Evolutionary conservation across 2,329 filamentous ascomycete species (phyloP).

Genomic region (Penicillium hesseltinei): DNA sequence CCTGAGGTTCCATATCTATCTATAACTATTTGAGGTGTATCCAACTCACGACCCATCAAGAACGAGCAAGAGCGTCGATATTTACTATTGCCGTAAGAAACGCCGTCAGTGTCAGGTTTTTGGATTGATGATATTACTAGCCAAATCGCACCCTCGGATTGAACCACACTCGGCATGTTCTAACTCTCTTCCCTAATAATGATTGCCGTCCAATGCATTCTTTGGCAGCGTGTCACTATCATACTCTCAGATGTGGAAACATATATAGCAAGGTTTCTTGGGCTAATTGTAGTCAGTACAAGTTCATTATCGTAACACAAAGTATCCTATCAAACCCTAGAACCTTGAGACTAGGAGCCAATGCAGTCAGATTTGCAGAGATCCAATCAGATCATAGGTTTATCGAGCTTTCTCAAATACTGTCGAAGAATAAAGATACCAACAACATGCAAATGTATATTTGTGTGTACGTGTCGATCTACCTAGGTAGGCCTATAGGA

Average conservation of each 20-base stretch:
- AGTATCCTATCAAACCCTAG: not conserved
- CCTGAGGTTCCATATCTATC: not conserved
- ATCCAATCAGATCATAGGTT: not conserved
- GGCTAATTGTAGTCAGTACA: not conserved
- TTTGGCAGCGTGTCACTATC: not conserved
- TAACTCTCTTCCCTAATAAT: too few relatives aligned
- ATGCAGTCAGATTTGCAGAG: not conserved
- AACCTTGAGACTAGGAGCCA: not conserved
- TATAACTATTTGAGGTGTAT: not conserved
- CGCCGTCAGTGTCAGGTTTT: too few relatives aligned
- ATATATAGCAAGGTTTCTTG: not conserved
- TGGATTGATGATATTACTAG: too few relatives aligned
- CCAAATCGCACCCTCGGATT: not conserved
- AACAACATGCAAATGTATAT: conserved; percentile 17
- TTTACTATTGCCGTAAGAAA: not conserved
- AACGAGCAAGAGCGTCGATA: not conserved
- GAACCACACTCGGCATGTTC: not conserved
- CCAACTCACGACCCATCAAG: not conserved
- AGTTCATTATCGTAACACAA: not conserved
- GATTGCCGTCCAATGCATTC: not conserved
- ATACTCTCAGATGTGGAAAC: not conserved
- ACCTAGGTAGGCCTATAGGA: conserved; percentile 10
- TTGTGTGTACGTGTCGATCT: conserved; percentile 23
- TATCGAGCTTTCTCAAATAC: not conserved
- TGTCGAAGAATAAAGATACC: conserved; percentile 3